Percentiles rank a stretch among this genome's conserved stretches.
Evolutionary conservation across 2,329 filamentous ascomycete species (phyloP).

Genomic region (Ciborinia camelliae): DNA sequence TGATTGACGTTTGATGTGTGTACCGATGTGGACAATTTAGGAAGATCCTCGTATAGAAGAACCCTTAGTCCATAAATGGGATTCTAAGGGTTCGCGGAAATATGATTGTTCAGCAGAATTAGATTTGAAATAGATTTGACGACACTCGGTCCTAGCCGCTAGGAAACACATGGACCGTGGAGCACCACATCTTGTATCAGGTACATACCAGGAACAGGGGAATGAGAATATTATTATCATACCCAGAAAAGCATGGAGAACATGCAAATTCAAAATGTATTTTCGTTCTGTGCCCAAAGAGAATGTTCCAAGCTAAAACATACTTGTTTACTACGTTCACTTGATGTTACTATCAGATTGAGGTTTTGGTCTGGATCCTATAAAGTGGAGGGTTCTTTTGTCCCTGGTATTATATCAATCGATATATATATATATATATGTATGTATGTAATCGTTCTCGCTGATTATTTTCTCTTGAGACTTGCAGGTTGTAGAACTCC

Average conservation of each 20-base stretch:
- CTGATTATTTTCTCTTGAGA: neutral
- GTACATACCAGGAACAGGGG: slow-evolving; percentile 8
- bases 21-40: neutral
- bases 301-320: neutral
- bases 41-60: neutral
- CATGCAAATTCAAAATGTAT: neutral
- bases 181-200: neutral
- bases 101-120: no score
- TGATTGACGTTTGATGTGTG: neutral
- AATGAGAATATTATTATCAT: neutral
- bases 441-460: no score
- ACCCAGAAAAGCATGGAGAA: neutral
- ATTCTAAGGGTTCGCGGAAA: neutral
- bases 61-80: neutral
- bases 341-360: neutral
- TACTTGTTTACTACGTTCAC: neutral
- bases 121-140: neutral
- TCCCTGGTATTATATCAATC: neutral
- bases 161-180: neutral
- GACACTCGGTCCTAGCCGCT: neutral
- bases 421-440: no score
- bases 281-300: neutral
- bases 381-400: neutral
- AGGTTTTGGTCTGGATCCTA: neutral
- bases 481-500: neutral